phyloP scores from a whole-genome alignment of 495 filamentous ascomycete genomes.

The Chaetomium tenue region DNA sequence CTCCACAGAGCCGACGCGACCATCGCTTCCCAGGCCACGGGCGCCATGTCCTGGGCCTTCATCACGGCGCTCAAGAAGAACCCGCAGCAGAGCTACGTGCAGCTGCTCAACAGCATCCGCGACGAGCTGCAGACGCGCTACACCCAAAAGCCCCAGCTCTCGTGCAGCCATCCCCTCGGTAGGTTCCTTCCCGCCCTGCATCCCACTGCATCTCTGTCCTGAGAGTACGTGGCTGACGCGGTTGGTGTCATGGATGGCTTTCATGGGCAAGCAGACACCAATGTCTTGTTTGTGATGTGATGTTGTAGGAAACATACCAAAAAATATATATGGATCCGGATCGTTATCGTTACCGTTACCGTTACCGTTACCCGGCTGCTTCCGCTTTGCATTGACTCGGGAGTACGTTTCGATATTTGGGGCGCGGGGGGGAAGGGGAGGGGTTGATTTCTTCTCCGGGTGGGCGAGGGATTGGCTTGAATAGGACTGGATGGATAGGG shows the following conservation, averaged over 20 bases:
- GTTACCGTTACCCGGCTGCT: not conserved
- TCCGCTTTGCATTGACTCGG: not conserved
- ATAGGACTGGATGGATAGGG: not conserved
- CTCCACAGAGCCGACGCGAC: conserved; percentile 58
- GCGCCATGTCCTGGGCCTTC: conserved; percentile 98
- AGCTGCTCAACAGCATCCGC: conserved; percentile 91
- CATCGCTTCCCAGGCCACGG: conserved; percentile 80
- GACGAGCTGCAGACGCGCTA: conserved; percentile 88
- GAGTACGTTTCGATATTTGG: not conserved
- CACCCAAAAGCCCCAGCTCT: conserved; percentile 93
- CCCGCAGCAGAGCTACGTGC: conserved; percentile 95
- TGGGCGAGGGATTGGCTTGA: not conserved
- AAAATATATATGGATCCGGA: too few species aligned
- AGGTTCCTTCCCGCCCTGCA: conserved; percentile 12
- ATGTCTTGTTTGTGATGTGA: conserved; percentile 54
- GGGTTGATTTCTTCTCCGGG: not conserved
- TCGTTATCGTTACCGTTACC: not conserved
- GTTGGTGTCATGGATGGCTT: conserved; percentile 14
- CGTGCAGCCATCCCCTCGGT: conserved; percentile 95
- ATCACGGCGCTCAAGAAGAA: conserved; percentile 93
- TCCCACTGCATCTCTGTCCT: not conserved
- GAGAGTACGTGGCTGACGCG: conserved; percentile 10
- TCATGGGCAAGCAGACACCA: conserved; percentile 43
- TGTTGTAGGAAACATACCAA: not conserved
- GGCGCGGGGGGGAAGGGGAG: too few species aligned